Conservation (phyloP, 768 basidiomycete species). For the Cystoderma amianthinum region DNA sequence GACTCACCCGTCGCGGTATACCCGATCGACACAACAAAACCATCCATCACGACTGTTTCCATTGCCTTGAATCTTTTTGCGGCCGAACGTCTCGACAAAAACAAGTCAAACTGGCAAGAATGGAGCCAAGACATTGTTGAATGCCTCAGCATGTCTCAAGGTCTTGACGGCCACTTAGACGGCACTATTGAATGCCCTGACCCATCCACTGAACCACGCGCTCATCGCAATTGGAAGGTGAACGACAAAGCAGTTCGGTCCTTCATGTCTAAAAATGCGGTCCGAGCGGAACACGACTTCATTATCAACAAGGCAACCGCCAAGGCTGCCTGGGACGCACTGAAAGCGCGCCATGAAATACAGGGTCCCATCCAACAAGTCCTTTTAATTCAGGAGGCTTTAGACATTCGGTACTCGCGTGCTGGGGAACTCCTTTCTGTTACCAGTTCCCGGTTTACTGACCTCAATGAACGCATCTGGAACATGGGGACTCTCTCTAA, state of each 20-base stretch:
- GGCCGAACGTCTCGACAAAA: background rate
- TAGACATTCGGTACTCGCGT: background rate
- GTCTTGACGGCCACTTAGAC: background rate
- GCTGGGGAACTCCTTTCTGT: background rate
- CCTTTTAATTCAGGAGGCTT: background rate
- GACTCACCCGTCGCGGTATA: too few species aligned
- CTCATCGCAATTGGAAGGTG: background rate
- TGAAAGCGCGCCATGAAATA: background rate
- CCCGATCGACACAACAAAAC: background rate
- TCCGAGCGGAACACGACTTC: background rate
- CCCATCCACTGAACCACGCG: background rate
- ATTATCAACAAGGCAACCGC: background rate
- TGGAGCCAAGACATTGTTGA: background rate
- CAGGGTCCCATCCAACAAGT: background rate
- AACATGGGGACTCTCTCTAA: background rate
- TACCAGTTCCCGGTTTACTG: background rate
- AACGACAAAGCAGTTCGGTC: background rate
- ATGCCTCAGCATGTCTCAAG: background rate
- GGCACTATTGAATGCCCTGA: background rate
- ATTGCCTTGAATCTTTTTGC: background rate
- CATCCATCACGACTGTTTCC: background rate
- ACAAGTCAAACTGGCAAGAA: background rate
- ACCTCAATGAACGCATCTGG: background rate
- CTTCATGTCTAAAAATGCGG: background rate
- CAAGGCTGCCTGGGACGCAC: background rate